Conservation (phyloP, 192 early-diverging fungal genomes). For the Piromyces finnis region DNA sequence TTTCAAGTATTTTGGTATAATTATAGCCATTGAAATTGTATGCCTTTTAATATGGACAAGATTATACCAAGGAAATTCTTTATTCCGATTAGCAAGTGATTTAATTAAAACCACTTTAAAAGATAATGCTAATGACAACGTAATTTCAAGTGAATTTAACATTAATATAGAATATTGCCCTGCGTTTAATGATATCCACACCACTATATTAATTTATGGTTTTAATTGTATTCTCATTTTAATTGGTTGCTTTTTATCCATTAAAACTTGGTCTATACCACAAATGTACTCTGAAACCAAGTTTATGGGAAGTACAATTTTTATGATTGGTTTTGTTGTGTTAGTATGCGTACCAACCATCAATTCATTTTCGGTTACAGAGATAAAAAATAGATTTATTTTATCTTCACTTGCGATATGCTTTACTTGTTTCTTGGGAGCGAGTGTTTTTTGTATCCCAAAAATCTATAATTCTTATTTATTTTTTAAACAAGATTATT, state of each 20-base stretch:
- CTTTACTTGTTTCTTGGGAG: not conserved
- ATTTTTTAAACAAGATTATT: not conserved
- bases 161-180: too few species aligned
- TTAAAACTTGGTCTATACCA: not conserved
- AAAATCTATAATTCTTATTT: not conserved
- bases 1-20: not conserved
- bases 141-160: too few species aligned
- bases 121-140: too few species aligned
- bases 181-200: too few species aligned
- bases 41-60: not conserved
- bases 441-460: not conserved
- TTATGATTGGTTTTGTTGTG: not conserved
- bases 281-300: not conserved
- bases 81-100: too few species aligned
- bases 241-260: not conserved
- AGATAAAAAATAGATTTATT: not conserved
- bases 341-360: not conserved
- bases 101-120: too few species aligned
- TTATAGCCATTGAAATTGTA: not conserved
- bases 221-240: not conserved
- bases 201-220: not conserved
- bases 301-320: not conserved
- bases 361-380: not conserved
- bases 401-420: not conserved
- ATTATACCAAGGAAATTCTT: too few species aligned